A percentile compares a stretch with the other conserved stretches of the same genome.
These are phyloP conservation scores for Trichomonas gallinae DNA, from an alignment of 208 protist species.

Conservation along the genomic window DNA sequence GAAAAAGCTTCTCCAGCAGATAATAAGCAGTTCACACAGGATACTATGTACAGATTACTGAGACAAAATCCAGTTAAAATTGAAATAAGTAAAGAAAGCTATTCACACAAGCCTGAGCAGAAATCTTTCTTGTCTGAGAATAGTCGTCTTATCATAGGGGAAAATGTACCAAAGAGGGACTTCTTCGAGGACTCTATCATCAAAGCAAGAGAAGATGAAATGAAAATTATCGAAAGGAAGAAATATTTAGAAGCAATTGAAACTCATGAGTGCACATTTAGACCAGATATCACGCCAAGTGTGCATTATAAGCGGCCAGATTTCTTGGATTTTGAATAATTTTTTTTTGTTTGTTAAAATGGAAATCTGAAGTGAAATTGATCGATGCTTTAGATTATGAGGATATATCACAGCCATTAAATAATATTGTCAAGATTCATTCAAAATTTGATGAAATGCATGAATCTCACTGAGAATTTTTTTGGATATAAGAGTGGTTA, in stretches of 20 bases:
- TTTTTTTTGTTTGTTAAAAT: too few relatives aligned
- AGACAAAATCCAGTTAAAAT: neutral
- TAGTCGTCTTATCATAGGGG: neutral
- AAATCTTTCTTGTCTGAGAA: neutral
- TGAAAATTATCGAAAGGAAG: neutral
- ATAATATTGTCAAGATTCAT: too few relatives aligned
- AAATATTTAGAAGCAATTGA: neutral
- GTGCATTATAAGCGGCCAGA: slow-evolving; percentile 63
- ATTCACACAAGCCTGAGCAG: neutral
- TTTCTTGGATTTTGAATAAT: too few relatives aligned
- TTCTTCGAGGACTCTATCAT: neutral
- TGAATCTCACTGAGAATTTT: too few relatives aligned
- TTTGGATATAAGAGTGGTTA: too few relatives aligned
- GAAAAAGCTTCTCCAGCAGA: neutral
- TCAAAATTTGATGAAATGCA: too few relatives aligned
- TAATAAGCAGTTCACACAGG: neutral
- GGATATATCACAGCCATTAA: too few relatives aligned
- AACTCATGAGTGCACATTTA: neutral
- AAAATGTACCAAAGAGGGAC: neutral
- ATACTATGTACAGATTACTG: neutral
- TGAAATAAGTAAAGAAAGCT: neutral
- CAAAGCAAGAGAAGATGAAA: neutral
- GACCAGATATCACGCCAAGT: slow-evolving; percentile 22
- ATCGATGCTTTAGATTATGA: too few relatives aligned
- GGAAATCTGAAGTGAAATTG: too few relatives aligned